phyloP scores from a whole-genome alignment of 163 green algal species.

The Scenedesmus sp. region DNA sequence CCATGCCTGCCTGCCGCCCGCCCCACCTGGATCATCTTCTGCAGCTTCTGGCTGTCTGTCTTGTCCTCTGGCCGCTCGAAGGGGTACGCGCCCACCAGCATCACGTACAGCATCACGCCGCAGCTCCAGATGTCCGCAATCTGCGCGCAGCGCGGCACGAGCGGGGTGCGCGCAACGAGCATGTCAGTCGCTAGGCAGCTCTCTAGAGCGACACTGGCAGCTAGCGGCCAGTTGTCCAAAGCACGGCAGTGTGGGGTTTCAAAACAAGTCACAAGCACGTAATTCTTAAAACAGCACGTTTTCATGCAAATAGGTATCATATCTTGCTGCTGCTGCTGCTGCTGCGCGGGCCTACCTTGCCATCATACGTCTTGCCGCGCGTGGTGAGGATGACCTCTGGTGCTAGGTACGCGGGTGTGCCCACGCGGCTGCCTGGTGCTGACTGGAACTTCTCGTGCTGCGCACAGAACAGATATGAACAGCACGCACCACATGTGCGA shows the following conservation, averaged over 20 bases:
- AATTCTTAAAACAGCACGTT: background rate
- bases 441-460: slow-evolving; percentile 96
- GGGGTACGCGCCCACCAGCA: slow-evolving; percentile 98
- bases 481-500: background rate
- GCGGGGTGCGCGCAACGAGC: background rate
- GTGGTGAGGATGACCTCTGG: slow-evolving; percentile 96
- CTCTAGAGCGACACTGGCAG: background rate
- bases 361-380: slow-evolving; percentile 89
- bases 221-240: background rate
- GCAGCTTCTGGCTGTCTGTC: slow-evolving; percentile 96
- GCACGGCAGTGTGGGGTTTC: too few relatives aligned
- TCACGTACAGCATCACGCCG: slow-evolving; percentile 99
- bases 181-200: background rate
- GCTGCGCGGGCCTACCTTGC: slow-evolving; percentile 75
- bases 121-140: slow-evolving; percentile 64
- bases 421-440: slow-evolving; percentile 88
- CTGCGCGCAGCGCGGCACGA: background rate
- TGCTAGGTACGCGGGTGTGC: slow-evolving; percentile 94
- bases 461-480: background rate
- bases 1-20: background rate
- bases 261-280: too few relatives aligned
- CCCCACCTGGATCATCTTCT: slow-evolving; percentile 88
- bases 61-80: slow-evolving; percentile 99
- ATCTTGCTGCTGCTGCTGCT: background rate
- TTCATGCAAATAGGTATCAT: background rate